A percentile compares a stretch with the other conserved stretches of the same genome.
Evolutionary conservation across 768 basidiomycete species (phyloP).

Genomic region (Pleurotus djamor): DNA sequence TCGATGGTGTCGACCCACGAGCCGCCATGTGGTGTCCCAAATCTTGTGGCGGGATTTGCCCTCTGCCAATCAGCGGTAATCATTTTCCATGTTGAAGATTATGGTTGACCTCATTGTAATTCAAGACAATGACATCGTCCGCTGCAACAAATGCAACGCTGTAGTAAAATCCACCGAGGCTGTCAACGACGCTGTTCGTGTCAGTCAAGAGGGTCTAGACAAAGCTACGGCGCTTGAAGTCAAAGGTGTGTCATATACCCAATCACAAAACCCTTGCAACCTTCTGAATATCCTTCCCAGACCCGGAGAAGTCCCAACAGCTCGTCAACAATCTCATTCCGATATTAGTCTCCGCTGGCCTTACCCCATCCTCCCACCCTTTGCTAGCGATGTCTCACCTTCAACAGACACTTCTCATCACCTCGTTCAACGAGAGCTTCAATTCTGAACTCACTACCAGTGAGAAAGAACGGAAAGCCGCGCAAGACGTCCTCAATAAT

Average conservation of each 20-base stretch:
- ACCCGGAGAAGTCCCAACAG: constrained; percentile 52
- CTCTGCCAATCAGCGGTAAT: constrained; percentile 59
- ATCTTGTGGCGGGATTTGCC: constrained; percentile 62
- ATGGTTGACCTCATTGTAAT: not conserved
- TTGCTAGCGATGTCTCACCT: constrained; percentile 74
- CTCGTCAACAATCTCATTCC: constrained; percentile 66
- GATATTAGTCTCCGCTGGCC: constrained; percentile 53
- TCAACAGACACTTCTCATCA: constrained; percentile 64
- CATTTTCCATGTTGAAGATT: not conserved
- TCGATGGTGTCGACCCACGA: constrained; percentile 49
- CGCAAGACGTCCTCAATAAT: constrained; percentile 59
- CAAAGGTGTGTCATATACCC: constrained; percentile 38
- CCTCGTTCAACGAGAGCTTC: constrained; percentile 33
- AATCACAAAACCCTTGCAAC: not conserved
- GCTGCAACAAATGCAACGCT: constrained; percentile 56
- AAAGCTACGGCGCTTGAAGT: constrained; percentile 67
- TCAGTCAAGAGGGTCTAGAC: constrained; percentile 73
- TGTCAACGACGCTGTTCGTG: constrained; percentile 59
- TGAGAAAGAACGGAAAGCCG: constrained; percentile 13
- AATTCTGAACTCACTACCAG: constrained; percentile 10
- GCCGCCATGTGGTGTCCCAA: constrained; percentile 70
- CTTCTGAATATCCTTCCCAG: constrained; percentile 29
- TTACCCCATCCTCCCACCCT: constrained; percentile 73
- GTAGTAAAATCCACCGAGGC: constrained; percentile 46
- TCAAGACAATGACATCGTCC: constrained; percentile 46